Evolutionary conservation across 495 filamentous ascomycete genomes (phyloP).

Genomic region (Penicillium egyptiacum): DNA sequence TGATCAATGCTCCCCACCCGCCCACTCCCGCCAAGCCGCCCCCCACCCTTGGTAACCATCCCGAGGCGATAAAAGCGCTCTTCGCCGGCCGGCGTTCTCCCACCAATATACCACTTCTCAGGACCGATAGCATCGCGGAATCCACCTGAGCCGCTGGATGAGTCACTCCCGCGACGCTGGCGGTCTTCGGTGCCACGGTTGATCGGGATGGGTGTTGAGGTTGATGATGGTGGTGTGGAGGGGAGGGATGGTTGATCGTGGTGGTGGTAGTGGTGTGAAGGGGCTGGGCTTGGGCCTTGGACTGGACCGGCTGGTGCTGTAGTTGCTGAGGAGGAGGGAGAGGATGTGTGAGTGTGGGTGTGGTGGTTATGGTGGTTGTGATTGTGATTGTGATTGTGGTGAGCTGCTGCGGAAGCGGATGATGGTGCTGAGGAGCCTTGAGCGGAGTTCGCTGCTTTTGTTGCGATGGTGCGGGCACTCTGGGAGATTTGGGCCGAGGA

Average conservation of each 20-base stretch:
- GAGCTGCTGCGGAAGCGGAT: slow-evolving; percentile 7
- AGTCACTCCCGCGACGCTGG: slow-evolving; percentile 63
- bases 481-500: slow-evolving; percentile 41
- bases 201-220: slow-evolving; percentile 43
- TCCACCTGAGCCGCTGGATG: slow-evolving; percentile 71
- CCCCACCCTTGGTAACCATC: slow-evolving; percentile 56
- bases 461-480: slow-evolving; percentile 45
- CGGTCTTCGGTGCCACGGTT: slow-evolving; percentile 35
- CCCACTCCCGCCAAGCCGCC: slow-evolving; percentile 53
- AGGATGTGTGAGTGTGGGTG: slow-evolving; percentile 11
- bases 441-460: slow-evolving; percentile 33
- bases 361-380: slow-evolving; percentile 8
- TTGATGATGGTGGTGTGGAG: slow-evolving; percentile 16
- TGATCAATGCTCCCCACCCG: slow-evolving; percentile 62
- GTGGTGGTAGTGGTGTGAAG: slow-evolving; percentile 19
- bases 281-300: slow-evolving; percentile 19
- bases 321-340: slow-evolving; percentile 23
- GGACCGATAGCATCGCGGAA: slow-evolving; percentile 74
- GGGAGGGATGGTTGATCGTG: slow-evolving; percentile 16
- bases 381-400: slow-evolving; percentile 19
- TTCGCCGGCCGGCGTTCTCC: slow-evolving; percentile 78
- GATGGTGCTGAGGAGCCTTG: slow-evolving; percentile 14
- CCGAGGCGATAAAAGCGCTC: slow-evolving; percentile 80
- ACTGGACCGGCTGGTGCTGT: slow-evolving; percentile 25
- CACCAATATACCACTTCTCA: slow-evolving; percentile 90